Evolutionary conservation across 2,329 filamentous ascomycete genomes (phyloP), one percentile per base, ranked within the genome.

Genomic region (Penicillium sp.): DNA sequence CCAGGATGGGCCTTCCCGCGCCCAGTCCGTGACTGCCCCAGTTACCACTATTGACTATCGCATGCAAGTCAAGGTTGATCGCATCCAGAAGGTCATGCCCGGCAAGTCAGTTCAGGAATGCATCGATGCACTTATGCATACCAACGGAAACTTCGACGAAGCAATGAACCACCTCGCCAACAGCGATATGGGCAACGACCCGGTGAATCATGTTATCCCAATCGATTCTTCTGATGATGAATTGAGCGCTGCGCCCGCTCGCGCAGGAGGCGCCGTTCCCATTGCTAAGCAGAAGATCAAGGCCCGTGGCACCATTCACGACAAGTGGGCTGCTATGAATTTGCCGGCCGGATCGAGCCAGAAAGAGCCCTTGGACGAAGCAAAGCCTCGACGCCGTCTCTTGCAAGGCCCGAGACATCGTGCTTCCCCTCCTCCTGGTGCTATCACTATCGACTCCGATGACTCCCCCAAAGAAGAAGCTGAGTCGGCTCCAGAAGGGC

Each of bases 261-360:
- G 51, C 24, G 64, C 50, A 59, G 34, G 31, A 18, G 31, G 38
- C 4, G 42, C 45, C 6, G 31, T 40, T 3, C 56, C 50, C 2
- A 52, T 51, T 32, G 76, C 55, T 63, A 79, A 78, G 56, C 76
- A 79, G 52, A 70, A 74, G 40, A 71, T 82, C 26, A 78, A 79
- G 52, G 72, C 71, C 9, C 77, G 77, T 5, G 72, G 71, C 11
- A 75, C 74, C 48, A 80, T 87, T 46, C 74, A 78, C 49, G 75
- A 82, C 50, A 81, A 79, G 59, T 84, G 77, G 71, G 70, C 73
- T 11, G 71, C 73, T 6, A 74, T 72, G 35, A 76, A 76, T 23
- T 26, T 57, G 22, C 56, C 56, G 52, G 20, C 35, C 31, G 18
- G 47, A 36, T 40, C 32, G 27, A 53, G 48, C 24, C 48, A 49